A percentile compares a stretch with the other conserved stretches of the same genome.
Conservation (phyloP, 2,329 filamentous ascomycete species). For the Zymoseptoria ardabiliae region DNA sequence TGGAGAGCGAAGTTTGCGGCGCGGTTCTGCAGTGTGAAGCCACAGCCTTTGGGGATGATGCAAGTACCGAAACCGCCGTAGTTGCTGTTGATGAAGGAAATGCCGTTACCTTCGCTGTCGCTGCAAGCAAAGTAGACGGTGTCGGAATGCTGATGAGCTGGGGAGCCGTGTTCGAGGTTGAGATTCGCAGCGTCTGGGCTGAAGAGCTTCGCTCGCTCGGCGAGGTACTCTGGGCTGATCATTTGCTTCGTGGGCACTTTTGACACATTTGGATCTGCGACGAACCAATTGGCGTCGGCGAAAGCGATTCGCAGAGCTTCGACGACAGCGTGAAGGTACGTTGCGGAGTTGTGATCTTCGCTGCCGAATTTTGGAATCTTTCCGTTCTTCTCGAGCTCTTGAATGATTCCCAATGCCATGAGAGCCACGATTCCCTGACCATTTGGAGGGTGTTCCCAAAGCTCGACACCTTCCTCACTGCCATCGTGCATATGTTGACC, state of each 20-base stretch:
- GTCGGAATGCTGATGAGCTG: conserved; percentile 77
- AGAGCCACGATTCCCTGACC: conserved; percentile 92
- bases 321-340: conserved; percentile 72
- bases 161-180: conserved; percentile 64
- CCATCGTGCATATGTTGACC: conserved; percentile 38
- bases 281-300: conserved; percentile 82
- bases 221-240: conserved; percentile 66
- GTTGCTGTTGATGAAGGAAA: conserved; percentile 95
- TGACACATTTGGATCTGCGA: conserved; percentile 70
- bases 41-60: conserved; percentile 78
- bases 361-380: conserved; percentile 64
- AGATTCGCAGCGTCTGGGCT: conserved; percentile 45
- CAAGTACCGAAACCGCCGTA: conserved; percentile 81
- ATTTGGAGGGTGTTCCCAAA: conserved; percentile 97
- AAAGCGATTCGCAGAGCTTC: conserved; percentile 86
- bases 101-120: conserved; percentile 76
- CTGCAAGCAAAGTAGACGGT: conserved; percentile 91
- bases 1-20: conserved; percentile 77
- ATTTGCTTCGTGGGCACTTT: conserved; percentile 64
- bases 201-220: conserved; percentile 59
- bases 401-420: conserved; percentile 87
- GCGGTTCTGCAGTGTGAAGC: conserved; percentile 91
- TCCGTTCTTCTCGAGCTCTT: conserved; percentile 70
- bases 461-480: conserved; percentile 56
- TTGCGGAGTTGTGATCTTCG: conserved; percentile 70